Conservation (phyloP, 169 alveolate species). For the Cryptosporidium felis region DNA sequence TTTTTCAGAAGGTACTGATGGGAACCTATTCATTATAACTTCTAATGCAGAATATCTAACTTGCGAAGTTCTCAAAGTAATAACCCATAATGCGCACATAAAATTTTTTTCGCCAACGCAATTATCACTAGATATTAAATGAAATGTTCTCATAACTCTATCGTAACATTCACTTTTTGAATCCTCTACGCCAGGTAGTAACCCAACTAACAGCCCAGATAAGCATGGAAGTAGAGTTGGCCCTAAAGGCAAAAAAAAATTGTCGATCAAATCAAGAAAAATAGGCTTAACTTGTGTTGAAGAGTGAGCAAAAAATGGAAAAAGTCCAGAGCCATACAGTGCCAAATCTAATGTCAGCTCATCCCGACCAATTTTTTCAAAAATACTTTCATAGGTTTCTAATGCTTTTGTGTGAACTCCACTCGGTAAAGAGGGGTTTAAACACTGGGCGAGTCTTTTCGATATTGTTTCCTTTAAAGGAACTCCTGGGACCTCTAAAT, state of each 20-base stretch:
- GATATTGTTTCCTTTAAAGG: conserved; percentile 86
- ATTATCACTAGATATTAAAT: conserved; percentile 77
- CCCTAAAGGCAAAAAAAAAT: conserved; percentile 85
- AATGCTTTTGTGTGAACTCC: conserved; percentile 91
- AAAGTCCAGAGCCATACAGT: conserved; percentile 88
- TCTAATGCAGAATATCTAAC: conserved; percentile 81
- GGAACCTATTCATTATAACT: conserved; percentile 80
- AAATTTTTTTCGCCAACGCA: conserved; percentile 82
- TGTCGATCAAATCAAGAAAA: conserved; percentile 84
- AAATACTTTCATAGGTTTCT: conserved; percentile 87
- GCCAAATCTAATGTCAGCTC: conserved; percentile 88
- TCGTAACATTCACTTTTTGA: conserved; percentile 80
- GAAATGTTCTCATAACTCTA: conserved; percentile 73
- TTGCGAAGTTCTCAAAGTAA: conserved; percentile 79
- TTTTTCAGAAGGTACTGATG: conserved; percentile 77
- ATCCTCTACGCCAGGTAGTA: conserved; percentile 86
- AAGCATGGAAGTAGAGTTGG: conserved; percentile 81
- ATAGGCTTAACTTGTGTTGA: conserved; percentile 87
- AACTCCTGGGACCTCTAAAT: conserved; percentile 74
- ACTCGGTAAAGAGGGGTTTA: conserved; percentile 90
- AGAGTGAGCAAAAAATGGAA: conserved; percentile 89
- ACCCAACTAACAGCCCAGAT: conserved; percentile 82
- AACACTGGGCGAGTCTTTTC: conserved; percentile 90
- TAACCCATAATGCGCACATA: conserved; percentile 84
- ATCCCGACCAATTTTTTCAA: conserved; percentile 83